Conservation (phyloP, 108 stramenopile species). For the Cyclotella kingstonii region DNA sequence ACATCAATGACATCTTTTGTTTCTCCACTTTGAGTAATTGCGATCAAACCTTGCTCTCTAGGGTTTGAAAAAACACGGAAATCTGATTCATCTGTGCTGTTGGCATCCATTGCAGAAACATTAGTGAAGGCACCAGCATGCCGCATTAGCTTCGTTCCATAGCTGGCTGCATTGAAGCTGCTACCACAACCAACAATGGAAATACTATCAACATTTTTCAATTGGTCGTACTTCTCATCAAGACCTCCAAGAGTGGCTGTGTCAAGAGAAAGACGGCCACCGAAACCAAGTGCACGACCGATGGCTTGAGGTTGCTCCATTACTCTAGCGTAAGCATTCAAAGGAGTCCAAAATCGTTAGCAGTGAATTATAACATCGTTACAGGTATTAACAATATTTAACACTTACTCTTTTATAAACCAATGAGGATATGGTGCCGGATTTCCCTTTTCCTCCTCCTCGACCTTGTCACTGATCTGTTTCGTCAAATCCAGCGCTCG, state of each 20-base stretch:
- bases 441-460: slow-evolving; percentile 55
- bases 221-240: slow-evolving; percentile 47
- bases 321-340: no score
- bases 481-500: slow-evolving; percentile 64
- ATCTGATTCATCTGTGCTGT: slow-evolving; percentile 59
- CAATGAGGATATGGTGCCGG: slow-evolving; percentile 86
- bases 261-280: slow-evolving; percentile 53
- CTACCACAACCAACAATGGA: slow-evolving; percentile 74
- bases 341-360: no score
- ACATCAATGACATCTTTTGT: slow-evolving; percentile 77
- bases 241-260: slow-evolving; percentile 60
- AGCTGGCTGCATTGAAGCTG: slow-evolving; percentile 69
- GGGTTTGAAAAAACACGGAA: slow-evolving; percentile 33
- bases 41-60: slow-evolving; percentile 57
- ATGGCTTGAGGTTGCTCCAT: slow-evolving; percentile 88
- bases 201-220: slow-evolving; percentile 48
- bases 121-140: slow-evolving; percentile 63
- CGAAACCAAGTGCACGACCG: slow-evolving; percentile 71
- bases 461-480: slow-evolving; percentile 29
- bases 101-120: slow-evolving; percentile 69
- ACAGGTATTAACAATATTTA: not conserved
- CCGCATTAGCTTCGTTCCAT: slow-evolving; percentile 84
- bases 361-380: not conserved
- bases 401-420: slow-evolving; percentile 70
- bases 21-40: slow-evolving; percentile 82